A percentile compares a stretch with the other conserved stretches of the same genome.
These are phyloP conservation scores for Diaporthe ilicicola DNA, from an alignment of 2,329 filamentous ascomycete species.

Conservation along the genomic window DNA sequence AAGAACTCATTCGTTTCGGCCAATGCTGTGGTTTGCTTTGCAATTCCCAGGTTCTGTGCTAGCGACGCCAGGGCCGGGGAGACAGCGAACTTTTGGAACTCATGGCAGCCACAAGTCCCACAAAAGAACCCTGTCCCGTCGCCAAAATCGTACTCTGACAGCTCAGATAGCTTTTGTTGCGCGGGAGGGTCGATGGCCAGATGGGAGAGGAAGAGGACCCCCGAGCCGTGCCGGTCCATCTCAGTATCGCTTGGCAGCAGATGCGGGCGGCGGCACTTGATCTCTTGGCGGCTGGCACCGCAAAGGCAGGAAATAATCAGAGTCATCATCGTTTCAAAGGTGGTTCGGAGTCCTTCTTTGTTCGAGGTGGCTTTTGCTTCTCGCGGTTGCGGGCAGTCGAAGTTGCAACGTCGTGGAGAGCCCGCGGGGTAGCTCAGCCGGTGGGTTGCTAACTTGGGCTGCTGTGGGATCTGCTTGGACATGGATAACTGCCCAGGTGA, in stretches of 20 bases:
- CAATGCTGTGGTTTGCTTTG: constrained; percentile 35
- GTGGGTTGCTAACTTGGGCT: too few relatives aligned
- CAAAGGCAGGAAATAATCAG: constrained; percentile 6
- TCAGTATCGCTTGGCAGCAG: constrained; percentile 37
- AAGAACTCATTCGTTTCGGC: neutral
- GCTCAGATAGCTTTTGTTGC: constrained; percentile 34
- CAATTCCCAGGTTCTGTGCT: neutral
- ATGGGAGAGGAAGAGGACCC: constrained; percentile 50
- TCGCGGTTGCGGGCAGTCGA: too few relatives aligned
- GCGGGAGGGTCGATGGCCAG: constrained; percentile 39
- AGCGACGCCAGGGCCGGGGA: neutral
- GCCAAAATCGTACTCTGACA: neutral
- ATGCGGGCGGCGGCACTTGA: neutral
- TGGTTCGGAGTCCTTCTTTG: too few relatives aligned
- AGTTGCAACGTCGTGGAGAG: too few relatives aligned
- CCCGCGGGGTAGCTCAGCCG: too few relatives aligned
- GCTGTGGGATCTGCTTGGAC: too few relatives aligned
- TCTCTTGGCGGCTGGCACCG: neutral
- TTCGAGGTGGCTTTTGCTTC: too few relatives aligned
- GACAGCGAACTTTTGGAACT: constrained; percentile 42
- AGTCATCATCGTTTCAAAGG: neutral
- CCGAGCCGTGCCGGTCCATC: constrained; percentile 42
- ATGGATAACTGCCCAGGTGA: too few relatives aligned
- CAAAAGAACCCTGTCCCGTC: constrained; percentile 48
- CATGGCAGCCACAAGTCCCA: constrained; percentile 50